These are phyloP conservation scores for Rhizophora apiculata DNA, from an alignment of 345 rosid genomes.

Conservation along the genomic window DNA sequence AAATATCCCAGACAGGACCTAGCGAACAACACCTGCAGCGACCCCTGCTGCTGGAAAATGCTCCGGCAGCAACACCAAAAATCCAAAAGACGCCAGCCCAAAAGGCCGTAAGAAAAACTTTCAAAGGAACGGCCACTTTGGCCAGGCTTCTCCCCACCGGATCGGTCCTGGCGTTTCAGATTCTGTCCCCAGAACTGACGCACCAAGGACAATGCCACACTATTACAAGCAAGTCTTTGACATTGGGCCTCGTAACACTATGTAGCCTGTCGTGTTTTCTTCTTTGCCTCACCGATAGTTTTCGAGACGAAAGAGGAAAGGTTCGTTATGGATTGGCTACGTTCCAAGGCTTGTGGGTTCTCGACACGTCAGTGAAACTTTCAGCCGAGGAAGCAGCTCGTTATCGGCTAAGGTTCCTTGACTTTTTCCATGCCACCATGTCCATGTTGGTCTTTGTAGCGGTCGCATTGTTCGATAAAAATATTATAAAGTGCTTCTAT, in stretches of 20 bases:
- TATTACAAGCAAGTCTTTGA: constrained; percentile 34
- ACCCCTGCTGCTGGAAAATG: constrained; percentile 12
- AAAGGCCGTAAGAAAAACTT: constrained; percentile 49
- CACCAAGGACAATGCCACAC: constrained; percentile 62
- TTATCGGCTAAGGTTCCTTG: constrained; percentile 47
- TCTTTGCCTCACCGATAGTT: constrained; percentile 59
- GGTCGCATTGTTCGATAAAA: constrained; percentile 61
- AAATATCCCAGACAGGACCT: background rate
- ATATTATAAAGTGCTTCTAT: constrained; percentile 54
- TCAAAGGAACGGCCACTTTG: constrained; percentile 57
- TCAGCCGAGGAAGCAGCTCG: constrained; percentile 35
- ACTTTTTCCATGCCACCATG: constrained; percentile 60
- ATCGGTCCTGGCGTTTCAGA: constrained; percentile 63
- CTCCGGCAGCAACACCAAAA: constrained; percentile 6
- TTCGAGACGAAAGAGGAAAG: constrained; percentile 58
- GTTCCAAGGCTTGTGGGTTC: constrained; percentile 46
- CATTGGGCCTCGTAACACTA: constrained; percentile 35
- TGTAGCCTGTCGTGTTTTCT: constrained; percentile 55
- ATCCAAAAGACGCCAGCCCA: constrained; percentile 44
- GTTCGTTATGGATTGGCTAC: constrained; percentile 74
- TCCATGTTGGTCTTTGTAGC: constrained; percentile 52
- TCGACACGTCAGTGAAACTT: constrained; percentile 38
- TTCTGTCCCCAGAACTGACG: constrained; percentile 60
- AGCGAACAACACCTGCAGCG: constrained; percentile 2
- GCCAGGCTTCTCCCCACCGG: constrained; percentile 70